Conservation (phyloP, 202 grass and related monocot genomes). For the Eragrostis tef region DNA sequence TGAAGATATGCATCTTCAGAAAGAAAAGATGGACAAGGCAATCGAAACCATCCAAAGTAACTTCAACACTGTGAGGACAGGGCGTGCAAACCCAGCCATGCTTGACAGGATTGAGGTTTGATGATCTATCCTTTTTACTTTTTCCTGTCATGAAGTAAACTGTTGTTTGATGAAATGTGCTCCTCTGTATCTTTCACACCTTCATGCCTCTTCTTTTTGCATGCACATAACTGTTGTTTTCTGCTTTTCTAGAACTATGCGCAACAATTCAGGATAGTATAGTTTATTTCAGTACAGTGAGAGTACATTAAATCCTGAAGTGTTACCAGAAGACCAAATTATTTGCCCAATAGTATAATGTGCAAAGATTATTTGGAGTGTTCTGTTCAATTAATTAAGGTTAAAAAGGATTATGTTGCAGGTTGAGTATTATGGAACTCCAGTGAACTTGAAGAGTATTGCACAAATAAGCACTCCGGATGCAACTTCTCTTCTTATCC, state of each 20-base stretch:
- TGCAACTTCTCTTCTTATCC: conserved; percentile 88
- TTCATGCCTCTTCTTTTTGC: background rate
- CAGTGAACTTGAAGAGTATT: conserved; percentile 88
- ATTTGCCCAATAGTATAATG: background rate
- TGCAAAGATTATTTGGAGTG: background rate
- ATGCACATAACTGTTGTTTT: background rate
- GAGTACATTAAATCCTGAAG: background rate
- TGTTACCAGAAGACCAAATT: background rate
- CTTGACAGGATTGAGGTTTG: conserved; percentile 90
- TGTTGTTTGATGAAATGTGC: conserved; percentile 19
- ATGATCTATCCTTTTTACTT: conserved; percentile 23
- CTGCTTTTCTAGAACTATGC: conserved; percentile 21
- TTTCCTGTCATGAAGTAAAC: conserved; percentile 12
- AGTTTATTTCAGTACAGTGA: background rate
- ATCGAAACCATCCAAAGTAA: conserved; percentile 72
- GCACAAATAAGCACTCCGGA: conserved; percentile 95
- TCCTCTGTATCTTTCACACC: background rate
- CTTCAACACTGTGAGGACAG: conserved; percentile 96
- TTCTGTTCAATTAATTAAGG: conserved; percentile 3
- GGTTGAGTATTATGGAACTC: conserved; percentile 96
- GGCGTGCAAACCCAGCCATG: conserved; percentile 92
- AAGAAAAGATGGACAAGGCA: conserved; percentile 92
- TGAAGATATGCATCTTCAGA: conserved; percentile 51
- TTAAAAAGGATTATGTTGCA: conserved; percentile 42
- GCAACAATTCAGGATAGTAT: background rate